Conservation (phyloP, 148 eudicot genomes). For the Vaccinium myrtillus region DNA sequence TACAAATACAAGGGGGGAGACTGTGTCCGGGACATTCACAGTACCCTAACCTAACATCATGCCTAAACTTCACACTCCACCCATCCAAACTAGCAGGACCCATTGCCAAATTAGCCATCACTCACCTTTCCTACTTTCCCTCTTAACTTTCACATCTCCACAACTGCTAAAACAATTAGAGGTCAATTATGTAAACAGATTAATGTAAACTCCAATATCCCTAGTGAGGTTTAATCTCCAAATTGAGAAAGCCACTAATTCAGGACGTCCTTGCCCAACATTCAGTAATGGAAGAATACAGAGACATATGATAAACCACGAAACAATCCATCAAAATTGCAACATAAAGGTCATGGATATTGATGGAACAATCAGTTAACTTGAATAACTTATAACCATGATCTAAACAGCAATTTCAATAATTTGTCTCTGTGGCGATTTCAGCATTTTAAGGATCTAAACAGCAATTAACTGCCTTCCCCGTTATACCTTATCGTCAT, state of each 20-base stretch:
- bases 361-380: background rate
- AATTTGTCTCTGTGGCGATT: background rate
- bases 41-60: background rate
- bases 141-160: background rate
- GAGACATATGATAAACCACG: background rate
- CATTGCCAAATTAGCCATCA: background rate
- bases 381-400: background rate
- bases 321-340: background rate
- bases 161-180: background rate
- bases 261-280: background rate
- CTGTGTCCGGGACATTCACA: background rate
- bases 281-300: background rate
- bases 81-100: background rate
- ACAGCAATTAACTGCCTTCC: background rate
- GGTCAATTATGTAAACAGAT: background rate
- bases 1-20: background rate
- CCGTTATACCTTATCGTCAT: constrained; percentile 66
- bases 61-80: background rate
- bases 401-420: background rate
- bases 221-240: background rate
- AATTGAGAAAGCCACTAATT: background rate
- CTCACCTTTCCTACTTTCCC: constrained; percentile 2
- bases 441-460: background rate
- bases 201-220: background rate
- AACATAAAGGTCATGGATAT: background rate